Evolutionary conservation across 257 asterid genomes (phyloP).

Genomic region (Solanum chilense): DNA sequence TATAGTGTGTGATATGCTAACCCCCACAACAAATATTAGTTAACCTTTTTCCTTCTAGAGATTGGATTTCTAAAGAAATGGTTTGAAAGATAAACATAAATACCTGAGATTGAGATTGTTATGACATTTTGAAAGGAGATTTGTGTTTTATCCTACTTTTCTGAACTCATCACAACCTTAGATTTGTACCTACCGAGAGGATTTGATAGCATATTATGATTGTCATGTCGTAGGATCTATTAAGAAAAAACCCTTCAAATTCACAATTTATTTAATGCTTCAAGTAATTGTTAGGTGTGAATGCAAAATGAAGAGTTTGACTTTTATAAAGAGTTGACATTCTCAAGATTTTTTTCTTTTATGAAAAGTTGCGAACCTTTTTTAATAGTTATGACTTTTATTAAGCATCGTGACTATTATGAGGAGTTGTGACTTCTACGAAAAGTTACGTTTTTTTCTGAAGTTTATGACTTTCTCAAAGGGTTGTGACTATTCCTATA

Average conservation of each 20-base stretch:
- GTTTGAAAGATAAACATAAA: background rate
- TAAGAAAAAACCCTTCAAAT: too few species aligned
- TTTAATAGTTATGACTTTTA: too few species aligned
- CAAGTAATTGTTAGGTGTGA: background rate
- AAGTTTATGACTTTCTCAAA: too few species aligned
- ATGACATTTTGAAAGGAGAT: background rate
- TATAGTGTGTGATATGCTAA: background rate
- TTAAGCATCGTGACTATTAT: too few species aligned
- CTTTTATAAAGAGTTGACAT: too few species aligned
- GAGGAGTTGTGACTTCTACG: too few species aligned
- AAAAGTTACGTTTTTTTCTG: too few species aligned
- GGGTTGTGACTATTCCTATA: too few species aligned
- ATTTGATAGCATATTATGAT: background rate
- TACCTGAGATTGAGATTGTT: background rate
- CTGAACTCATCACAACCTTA: background rate
- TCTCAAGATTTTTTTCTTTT: too few species aligned
- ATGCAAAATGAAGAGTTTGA: too few species aligned
- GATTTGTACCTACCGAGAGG: background rate
- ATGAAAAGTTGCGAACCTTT: too few species aligned
- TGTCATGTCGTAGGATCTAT: background rate
- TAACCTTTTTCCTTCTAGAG: background rate
- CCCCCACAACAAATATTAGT: background rate
- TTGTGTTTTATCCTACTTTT: background rate
- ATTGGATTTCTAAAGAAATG: background rate
- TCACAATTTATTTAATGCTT: background rate